Evolutionary conservation across 352 stramenopile genomes (phyloP).

Genomic region (Chrysophaeum taylorii): DNA sequence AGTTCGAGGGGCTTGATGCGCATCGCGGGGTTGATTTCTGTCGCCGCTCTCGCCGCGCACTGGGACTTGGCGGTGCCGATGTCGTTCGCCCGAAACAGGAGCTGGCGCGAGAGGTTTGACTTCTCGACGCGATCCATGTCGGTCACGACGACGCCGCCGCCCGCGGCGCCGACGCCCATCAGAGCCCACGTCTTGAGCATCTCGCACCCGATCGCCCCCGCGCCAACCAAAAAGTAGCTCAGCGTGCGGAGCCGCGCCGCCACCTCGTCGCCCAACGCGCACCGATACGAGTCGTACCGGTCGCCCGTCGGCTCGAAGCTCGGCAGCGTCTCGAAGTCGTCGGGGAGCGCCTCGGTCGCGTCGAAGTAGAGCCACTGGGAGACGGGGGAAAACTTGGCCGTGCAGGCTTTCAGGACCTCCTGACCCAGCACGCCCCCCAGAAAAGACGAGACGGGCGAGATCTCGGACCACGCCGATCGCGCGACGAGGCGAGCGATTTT

Average conservation of each 20-base stretch:
- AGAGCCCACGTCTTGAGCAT: constrained; percentile 99
- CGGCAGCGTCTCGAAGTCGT: constrained; percentile 44
- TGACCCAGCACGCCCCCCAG: constrained; percentile 87
- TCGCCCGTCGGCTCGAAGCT: constrained; percentile 29
- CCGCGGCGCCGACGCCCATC: constrained; percentile 86
- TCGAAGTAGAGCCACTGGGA: constrained; percentile 99
- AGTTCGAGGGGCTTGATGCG: constrained; percentile 68
- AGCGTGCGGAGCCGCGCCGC: constrained; percentile 52
- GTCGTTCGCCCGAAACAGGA: constrained; percentile 94
- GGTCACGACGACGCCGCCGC: constrained; percentile 67
- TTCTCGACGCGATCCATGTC: constrained; percentile 99
- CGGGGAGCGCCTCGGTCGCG: constrained; percentile 85
- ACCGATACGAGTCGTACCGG: not conserved
- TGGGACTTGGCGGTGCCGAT: constrained; percentile 89
- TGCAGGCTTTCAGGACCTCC: constrained; percentile 94
- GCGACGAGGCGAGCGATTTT: constrained; percentile 54
- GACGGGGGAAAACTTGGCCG: constrained; percentile 96
- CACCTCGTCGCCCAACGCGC: constrained; percentile 12
- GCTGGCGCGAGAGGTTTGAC: constrained; percentile 95
- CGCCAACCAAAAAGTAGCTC: constrained; percentile 90
- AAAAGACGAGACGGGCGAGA: constrained; percentile 90
- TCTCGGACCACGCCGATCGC: constrained; percentile 67
- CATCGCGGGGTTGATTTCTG: constrained; percentile 87
- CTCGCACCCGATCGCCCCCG: constrained; percentile 97
- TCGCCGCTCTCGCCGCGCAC: constrained; percentile 75